Evolutionary conservation across 257 asterid genomes (phyloP).

Genomic region (Przewalskia tangutica): DNA sequence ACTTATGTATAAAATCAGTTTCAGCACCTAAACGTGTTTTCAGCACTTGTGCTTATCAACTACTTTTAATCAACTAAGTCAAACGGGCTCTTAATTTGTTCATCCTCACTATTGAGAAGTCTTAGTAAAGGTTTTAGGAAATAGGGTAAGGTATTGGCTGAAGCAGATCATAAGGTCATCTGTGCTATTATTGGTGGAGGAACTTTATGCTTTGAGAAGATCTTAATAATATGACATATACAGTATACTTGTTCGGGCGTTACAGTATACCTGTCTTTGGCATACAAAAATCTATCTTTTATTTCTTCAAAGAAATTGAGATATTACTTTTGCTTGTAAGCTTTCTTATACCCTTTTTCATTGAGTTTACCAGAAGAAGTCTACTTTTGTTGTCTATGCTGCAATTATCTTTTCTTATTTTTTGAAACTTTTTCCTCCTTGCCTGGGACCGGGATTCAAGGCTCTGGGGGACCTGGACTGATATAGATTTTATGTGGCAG

Average conservation of each 20-base stretch:
- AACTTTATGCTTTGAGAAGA: background rate
- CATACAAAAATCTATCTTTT: background rate
- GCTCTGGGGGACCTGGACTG: background rate
- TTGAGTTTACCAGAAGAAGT: background rate
- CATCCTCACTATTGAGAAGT: too few species aligned
- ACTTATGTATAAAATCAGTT: too few species aligned
- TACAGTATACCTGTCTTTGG: background rate
- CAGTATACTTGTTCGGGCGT: background rate
- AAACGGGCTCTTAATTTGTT: too few species aligned
- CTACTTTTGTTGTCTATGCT: background rate
- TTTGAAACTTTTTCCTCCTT: background rate
- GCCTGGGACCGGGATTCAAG: background rate
- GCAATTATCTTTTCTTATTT: background rate
- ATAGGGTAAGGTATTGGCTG: background rate
- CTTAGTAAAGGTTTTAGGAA: too few species aligned
- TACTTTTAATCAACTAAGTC: too few species aligned
- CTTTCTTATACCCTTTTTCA: background rate
- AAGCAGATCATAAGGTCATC: background rate
- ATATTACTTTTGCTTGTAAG: background rate
- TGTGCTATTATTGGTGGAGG: background rate
- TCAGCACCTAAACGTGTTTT: too few species aligned
- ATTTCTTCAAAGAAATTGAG: background rate
- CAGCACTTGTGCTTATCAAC: too few species aligned
- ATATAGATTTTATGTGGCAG: constrained; percentile 26
- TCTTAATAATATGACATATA: background rate